A percentile compares a stretch with the other conserved stretches of the same genome.
phyloP scores from a whole-genome alignment of 2,329 filamentous ascomycete species.

The Aspergillus tubingensis region DNA sequence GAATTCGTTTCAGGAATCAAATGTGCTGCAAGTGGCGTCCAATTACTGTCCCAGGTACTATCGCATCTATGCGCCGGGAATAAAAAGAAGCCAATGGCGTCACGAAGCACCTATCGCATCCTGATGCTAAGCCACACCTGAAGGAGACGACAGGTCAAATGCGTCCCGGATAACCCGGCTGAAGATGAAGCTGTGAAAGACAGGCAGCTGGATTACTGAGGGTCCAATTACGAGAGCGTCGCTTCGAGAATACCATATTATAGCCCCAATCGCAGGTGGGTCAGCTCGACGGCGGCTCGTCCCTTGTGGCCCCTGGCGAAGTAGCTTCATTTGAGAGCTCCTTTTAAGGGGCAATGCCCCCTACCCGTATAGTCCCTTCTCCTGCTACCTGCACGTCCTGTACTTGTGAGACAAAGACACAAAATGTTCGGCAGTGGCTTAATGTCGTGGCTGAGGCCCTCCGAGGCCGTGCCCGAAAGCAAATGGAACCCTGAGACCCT shows the following conservation, averaged over 20 bases:
- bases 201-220: background rate
- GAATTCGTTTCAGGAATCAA: background rate
- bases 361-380: background rate
- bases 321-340: background rate
- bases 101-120: background rate
- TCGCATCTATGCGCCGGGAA: background rate
- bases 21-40: background rate
- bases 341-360: background rate
- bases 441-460: background rate
- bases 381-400: background rate
- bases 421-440: background rate
- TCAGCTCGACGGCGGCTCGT: background rate
- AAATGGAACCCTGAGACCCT: constrained; percentile 27
- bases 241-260: background rate
- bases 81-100: background rate
- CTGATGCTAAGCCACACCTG: background rate
- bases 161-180: background rate
- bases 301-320: background rate
- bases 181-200: background rate
- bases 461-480: background rate
- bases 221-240: background rate
- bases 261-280: background rate
- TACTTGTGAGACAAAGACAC: background rate
- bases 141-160: background rate
- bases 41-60: background rate